Evolutionary conservation across 768 basidiomycete genomes (phyloP).

Genomic region (Pleurotus salmoneostramineus): DNA sequence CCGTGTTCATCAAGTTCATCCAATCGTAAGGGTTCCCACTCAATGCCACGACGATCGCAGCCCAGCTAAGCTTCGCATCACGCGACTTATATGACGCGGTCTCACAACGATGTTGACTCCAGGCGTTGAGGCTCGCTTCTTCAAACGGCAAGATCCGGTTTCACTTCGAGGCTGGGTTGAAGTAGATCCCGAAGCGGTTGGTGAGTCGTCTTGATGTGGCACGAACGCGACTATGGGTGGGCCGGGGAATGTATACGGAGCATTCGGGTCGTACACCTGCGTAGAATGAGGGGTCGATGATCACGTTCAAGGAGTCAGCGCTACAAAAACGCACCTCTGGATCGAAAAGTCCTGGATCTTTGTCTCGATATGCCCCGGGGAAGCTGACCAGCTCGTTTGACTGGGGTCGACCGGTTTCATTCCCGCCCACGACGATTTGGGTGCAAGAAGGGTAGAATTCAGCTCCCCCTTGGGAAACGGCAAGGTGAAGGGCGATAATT

Average conservation of each 20-base stretch:
- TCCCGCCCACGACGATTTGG: constrained; percentile 53
- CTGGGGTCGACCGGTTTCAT: constrained; percentile 42
- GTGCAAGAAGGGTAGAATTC: constrained; percentile 81
- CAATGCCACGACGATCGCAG: background rate
- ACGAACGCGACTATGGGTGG: constrained; percentile 35
- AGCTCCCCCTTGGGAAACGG: constrained; percentile 52
- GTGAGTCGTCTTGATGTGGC: too few relatives aligned
- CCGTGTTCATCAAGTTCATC: too few relatives aligned
- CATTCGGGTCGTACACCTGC: constrained; percentile 25
- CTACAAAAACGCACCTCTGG: constrained; percentile 29
- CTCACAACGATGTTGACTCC: constrained; percentile 5
- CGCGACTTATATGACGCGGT: constrained; percentile 22
- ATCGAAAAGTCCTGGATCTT: constrained; percentile 67
- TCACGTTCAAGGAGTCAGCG: background rate
- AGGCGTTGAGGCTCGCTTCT: constrained; percentile 3
- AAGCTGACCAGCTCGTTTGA: constrained; percentile 53
- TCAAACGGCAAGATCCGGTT: background rate
- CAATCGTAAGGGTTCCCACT: background rate
- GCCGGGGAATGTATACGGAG: constrained; percentile 45
- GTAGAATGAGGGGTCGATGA: background rate
- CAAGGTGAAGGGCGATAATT: constrained; percentile 75
- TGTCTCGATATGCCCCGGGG: constrained; percentile 71
- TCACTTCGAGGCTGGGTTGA: background rate
- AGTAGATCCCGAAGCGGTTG: background rate
- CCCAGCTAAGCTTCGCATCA: constrained; percentile 15